These are phyloP conservation scores for Helotiales sp. DNA, from an alignment of 2,329 filamentous ascomycete genomes.

Conservation along the genomic window DNA sequence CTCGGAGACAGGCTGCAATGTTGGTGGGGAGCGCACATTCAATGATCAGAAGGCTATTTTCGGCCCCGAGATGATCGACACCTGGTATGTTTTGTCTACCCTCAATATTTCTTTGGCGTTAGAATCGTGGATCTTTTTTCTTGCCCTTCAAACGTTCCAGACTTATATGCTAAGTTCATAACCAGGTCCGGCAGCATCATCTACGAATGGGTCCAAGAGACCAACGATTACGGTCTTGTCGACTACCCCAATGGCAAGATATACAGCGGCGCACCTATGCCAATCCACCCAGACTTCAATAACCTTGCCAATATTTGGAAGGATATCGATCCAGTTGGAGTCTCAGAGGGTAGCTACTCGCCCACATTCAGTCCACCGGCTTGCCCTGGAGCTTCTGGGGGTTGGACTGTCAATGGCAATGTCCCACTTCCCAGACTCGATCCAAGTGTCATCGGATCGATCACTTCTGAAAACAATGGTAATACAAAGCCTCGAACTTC, in stretches of 20 bases:
- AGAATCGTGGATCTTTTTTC: neutral
- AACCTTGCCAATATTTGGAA: conserved; percentile 81
- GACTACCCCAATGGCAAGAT: conserved; percentile 69
- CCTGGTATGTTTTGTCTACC: conserved; percentile 47
- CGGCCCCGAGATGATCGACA: conserved; percentile 70
- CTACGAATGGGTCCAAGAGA: conserved; percentile 89
- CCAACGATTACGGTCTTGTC: conserved; percentile 81
- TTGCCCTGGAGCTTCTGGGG: conserved; percentile 73
- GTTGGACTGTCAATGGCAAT: conserved; percentile 75
- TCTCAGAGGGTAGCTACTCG: conserved; percentile 67
- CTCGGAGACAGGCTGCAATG: conserved; percentile 86
- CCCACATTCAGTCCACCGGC: conserved; percentile 64
- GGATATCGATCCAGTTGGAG: conserved; percentile 66
- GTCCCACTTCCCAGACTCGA: conserved; percentile 72
- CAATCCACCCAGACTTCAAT: conserved; percentile 74
- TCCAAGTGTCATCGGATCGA: conserved; percentile 14
- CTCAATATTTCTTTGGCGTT: neutral
- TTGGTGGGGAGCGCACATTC: conserved; percentile 63
- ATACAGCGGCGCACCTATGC: conserved; percentile 66
- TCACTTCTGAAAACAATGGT: conserved; percentile 2
- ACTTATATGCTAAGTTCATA: neutral
- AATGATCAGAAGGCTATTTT: conserved; percentile 79
- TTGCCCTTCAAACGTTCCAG: neutral
- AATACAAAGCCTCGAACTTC: too few species aligned
- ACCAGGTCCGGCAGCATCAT: conserved; percentile 72